Conservation (phyloP, 305 asterid species). For the Fraxinus baroniana region DNA sequence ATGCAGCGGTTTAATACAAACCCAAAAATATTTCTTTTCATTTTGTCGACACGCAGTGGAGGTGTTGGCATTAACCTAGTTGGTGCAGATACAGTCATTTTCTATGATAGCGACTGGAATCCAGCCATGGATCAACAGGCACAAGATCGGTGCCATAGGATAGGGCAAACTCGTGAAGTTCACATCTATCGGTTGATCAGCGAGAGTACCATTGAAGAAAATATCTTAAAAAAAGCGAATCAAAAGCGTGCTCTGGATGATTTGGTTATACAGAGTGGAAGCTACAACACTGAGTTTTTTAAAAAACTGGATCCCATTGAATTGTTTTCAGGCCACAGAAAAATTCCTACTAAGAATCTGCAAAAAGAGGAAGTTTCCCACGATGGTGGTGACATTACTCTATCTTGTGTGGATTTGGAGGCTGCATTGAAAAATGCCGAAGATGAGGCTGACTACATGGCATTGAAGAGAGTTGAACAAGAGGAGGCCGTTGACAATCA, state of each 20-base stretch:
- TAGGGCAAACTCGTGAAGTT: slow-evolving; percentile 99
- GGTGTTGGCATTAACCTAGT: slow-evolving; percentile 99
- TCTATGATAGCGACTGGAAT: slow-evolving; percentile 99
- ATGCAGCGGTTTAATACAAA: slow-evolving; percentile 99
- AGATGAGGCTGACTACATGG: slow-evolving; percentile 99
- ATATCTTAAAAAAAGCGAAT: slow-evolving; percentile 92
- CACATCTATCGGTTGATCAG: slow-evolving; percentile 92
- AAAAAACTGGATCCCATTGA: slow-evolving; percentile 95
- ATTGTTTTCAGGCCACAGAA: slow-evolving; percentile 74
- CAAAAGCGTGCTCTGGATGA: slow-evolving; percentile 96
- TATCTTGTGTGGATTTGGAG: slow-evolving; percentile 86
- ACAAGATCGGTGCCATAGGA: slow-evolving; percentile 99
- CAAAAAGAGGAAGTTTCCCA: slow-evolving; percentile 44
- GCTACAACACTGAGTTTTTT: slow-evolving; percentile 92
- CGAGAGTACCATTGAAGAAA: slow-evolving; percentile 96
- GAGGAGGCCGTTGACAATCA: slow-evolving; percentile 99
- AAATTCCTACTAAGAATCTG: slow-evolving; percentile 36
- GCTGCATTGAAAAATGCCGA: slow-evolving; percentile 97
- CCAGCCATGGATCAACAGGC: slow-evolving; percentile 99
- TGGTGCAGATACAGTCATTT: slow-evolving; percentile 98
- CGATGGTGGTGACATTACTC: slow-evolving; percentile 47
- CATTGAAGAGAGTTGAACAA: slow-evolving; percentile 93
- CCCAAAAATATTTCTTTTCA: slow-evolving; percentile 86
- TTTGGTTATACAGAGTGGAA: slow-evolving; percentile 96
- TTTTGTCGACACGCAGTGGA: slow-evolving; percentile 97